Evolutionary conservation across 2,329 filamentous ascomycete species (phyloP), one percentile per base, ranked within the genome.

Genomic region (Xylaria sp.): DNA sequence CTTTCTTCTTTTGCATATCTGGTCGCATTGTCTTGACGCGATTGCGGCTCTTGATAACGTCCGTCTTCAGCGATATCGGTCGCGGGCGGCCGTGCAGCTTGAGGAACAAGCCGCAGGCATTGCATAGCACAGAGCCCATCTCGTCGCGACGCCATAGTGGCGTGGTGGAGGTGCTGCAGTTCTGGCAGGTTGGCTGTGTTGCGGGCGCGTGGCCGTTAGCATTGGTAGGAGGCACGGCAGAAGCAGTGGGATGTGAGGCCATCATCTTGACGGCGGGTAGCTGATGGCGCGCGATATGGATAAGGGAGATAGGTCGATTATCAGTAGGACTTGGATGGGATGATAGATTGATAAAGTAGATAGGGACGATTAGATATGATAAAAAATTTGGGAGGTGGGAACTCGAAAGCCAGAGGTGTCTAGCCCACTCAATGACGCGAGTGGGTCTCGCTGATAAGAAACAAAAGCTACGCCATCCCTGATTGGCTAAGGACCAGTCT

Each of bases 21-120:
- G 92, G 89, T 63, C 89, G 88, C 81, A 89, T 88, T 34, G 94
- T 96, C 86, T 98, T 98, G 76, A 98, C 95, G 73, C 96, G 91
- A 83, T 99, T 99, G 78, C 96, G 94, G 85, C 94, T 98, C 86
- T 99, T 99, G 85, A 99, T 99, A 75, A 98, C 95, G 85, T 99
- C 96, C 58, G 96, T 98, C 87, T 99, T 99, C 76, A 99, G 88
- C 76, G 93, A 97, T 80, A 97, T 98, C 75, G 96, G 96, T 66
- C 96, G 91, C 69, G 96, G 90, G 31, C 94, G 92, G 73, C 94
- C 94, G 80, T 99, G 96, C 75, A 99, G 88, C 87, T 99, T 99
- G 77, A 98, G 88, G 82, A 98, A 99, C 66, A 99, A 88, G 69
- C 96, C 96, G 82, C 96, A 99, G 78, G 96, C 96, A 84, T 99